Evolutionary conservation across 139 green algal genomes (phyloP).

Genomic region (Micractinium sp.): DNA sequence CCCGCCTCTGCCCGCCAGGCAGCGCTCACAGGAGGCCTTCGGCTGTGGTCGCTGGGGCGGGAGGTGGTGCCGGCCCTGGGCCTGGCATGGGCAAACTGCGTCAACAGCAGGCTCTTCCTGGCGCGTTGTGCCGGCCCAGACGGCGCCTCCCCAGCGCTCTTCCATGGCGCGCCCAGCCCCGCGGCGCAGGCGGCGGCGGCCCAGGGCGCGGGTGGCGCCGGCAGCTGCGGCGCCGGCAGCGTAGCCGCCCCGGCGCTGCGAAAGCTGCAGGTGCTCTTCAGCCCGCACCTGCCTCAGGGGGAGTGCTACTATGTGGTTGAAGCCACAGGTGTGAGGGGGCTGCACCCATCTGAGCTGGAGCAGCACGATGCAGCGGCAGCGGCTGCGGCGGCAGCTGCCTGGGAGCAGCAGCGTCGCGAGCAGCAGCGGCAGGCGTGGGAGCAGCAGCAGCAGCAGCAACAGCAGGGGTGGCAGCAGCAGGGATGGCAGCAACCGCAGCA

Average conservation of each 20-base stretch:
- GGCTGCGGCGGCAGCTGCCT: background rate
- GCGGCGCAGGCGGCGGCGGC: background rate
- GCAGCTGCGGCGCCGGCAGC: background rate
- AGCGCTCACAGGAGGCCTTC: constrained; percentile 44
- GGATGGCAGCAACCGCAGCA: background rate
- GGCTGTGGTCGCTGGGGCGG: constrained; percentile 57
- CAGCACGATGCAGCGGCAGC: background rate
- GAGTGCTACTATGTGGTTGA: constrained; percentile 54
- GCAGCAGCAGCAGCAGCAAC: background rate
- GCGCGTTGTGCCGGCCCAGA: constrained; percentile 30
- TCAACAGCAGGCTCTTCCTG: constrained; percentile 74
- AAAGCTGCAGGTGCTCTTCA: constrained; percentile 69
- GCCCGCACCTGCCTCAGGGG: constrained; percentile 55
- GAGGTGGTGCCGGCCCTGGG: constrained; percentile 74
- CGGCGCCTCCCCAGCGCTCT: background rate
- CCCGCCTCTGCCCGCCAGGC: background rate
- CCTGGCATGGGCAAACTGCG: constrained; percentile 81
- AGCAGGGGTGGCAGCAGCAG: background rate
- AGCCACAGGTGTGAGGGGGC: constrained; percentile 46
- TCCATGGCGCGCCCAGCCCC: background rate
- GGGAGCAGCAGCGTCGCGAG: background rate
- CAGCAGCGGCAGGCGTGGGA: background rate
- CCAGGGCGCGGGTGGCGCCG: background rate
- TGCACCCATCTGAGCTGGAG: constrained; percentile 28
- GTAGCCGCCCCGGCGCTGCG: background rate